Evolutionary conservation across 768 basidiomycete genomes (phyloP), one percentile per base, ranked within the genome.

Genomic region (Tricholoma matsutake): DNA sequence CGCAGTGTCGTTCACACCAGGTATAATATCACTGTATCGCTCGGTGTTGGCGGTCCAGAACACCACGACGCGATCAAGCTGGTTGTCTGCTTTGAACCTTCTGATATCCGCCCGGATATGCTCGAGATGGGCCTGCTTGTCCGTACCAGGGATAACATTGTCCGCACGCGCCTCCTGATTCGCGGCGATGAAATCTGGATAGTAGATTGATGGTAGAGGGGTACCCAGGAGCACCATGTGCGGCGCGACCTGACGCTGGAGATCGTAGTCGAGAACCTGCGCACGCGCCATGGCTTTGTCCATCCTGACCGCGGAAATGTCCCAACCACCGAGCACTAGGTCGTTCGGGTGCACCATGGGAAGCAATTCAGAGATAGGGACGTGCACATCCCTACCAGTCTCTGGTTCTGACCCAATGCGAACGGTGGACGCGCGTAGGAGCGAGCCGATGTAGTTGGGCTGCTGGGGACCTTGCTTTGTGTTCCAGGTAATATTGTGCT

Each of bases 41-140:
- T 98, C 97, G 16, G 96, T 99, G 79, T 99, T 98, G 67, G 93
- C 95, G 14, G 96, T 98, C 96, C 96, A 98, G 81, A 98, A 96
- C 63, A 98, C 89, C 68, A 99, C 76, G 63, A 93, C 86, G 60
- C 90, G 90, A 73, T 96, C 96, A 52, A 98, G 86, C 18, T 76
- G 80, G 72, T 98, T 86, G 62, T 86, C 78, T 57, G 78, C 69
- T 81, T 98, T 98, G 85, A 98, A 98, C 58, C 86, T 83, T 68
- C 94, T 91, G 72, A 98, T 98, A 70, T 98, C 94, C n/a, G 81
- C 81, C 58, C 96, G 91, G 69, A 98, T 87, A 61, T 91, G 88
- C 63, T 97, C 93, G 58, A 99, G 86, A 73, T 98, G 97, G 6
- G 76, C 87, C 66, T 89, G 88, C 81, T 99, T 99, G 79, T 96